Base-by-base conservation (phyloP, 2,329 filamentous ascomycete genomes). In the Laburnicola sp. region DNA sequence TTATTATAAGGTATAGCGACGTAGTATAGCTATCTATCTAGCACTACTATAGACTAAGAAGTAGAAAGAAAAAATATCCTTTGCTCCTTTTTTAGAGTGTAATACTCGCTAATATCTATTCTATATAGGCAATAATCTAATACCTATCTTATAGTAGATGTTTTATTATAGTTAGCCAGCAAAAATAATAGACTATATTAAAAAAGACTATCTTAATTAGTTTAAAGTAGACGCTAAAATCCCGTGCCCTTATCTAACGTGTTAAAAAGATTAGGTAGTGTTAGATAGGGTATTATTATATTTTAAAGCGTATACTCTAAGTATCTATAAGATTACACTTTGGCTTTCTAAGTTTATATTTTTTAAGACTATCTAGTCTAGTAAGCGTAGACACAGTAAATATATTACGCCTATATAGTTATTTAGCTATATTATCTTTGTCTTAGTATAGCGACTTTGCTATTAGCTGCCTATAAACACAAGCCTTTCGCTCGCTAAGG, bases 91-190 rank as follows among this genome's bases (percentile, higher is more conserved):
- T 2, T 46, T 38, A 30, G 32, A 35, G 23, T 46, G 32, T 21
- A 30, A 38, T 23, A 3, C 32, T 46, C 16, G 32, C 34, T 27
- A 48, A 21, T 48, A 21, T 11, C 35, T 48, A 16, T 40, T 48
- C 45, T 39, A 23, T 25, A 48, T 39, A 41, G 23, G 26, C 16
- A 25, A 39, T 48, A 21, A 48, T 2, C 9, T 2, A 6, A 25
- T 41, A 32, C 16, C 37, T 39, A n/a, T 35, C 25, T 3, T 7
- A 6, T 16, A 40, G 44, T 21, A 23, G 35, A 37, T 23, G 10
- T 37, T 37, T 10, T 37, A 2, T 37, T 37, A 37, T 5, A 37
- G n/a, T 37, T 23, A 23, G 35, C 7, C n/a, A 23, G 35, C 16
- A 3, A 37, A 37, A 10, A 37, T 37, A 10, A 37, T 37, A 10